Base-by-base conservation (phyloP, 2,329 filamentous ascomycete species). In the Penicillium polonicum region DNA sequence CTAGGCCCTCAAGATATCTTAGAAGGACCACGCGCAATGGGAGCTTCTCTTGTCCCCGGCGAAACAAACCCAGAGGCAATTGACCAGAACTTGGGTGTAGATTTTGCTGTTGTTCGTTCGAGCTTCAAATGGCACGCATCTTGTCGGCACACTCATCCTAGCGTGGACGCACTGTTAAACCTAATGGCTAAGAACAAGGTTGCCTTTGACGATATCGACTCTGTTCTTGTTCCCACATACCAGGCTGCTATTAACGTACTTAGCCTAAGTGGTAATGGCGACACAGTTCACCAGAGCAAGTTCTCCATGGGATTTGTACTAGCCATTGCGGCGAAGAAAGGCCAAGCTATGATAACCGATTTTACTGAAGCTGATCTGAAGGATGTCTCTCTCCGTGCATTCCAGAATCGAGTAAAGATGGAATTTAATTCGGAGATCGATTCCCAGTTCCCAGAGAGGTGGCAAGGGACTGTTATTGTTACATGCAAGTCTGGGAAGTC, bases 231-330 rank as follows among this genome's bases (percentile, higher is more conserved):
- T 3, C 60, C 61, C 4, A 71, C 68, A 19, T 72, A 72, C 36
- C 66, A 70, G 46, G 70, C 70, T 39, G 70, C 69, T 5, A 55
- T 72, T 15, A 65, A 72, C 48, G 70, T 72, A 17, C 60, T 72
- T 5, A 63, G 68, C 5, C 53, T 72, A 17, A 69, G 66, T 42
- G 70, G 66, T 4, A 48, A 55, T 13, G 69, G 66, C 1, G 67
- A 72, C 45, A 72, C 70, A 2, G 70, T 72, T 9, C 70, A 72
- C 9, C 70, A 72, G 42, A 72, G 70, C 58, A 72, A 72, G 48
- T 72, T 72, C 57, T 70, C 68, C 0, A 72, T 72, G 68, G 70
- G 70, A 3, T 72, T 72, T 62, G 69, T 72, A 13, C 60, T 72
- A 9, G 70, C 69, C 2, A 61, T 72, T 29, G 67, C 68, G 23